These are phyloP conservation scores for Tetrapisispora namnaoensis DNA, from an alignment of 805 yeast species.

Conservation along the genomic window DNA sequence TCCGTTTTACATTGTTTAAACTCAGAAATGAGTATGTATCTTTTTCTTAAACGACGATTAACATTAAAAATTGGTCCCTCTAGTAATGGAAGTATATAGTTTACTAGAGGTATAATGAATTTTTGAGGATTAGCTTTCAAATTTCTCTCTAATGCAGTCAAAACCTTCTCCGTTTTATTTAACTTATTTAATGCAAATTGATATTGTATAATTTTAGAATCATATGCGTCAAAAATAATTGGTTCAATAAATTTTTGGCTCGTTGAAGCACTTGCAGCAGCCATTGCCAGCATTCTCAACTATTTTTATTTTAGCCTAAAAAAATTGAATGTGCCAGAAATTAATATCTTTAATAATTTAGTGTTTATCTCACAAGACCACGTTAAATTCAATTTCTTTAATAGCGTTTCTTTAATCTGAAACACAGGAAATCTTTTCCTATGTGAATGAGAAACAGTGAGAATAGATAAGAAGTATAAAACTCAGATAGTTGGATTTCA, in stretches of 20 bases:
- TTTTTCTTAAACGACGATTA: slow-evolving; percentile 31
- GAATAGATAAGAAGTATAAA: too few species aligned
- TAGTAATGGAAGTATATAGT: slow-evolving; percentile 28
- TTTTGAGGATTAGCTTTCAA: slow-evolving; percentile 16
- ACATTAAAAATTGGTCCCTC: slow-evolving; percentile 35
- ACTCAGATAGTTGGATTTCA: too few species aligned
- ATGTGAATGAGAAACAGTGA: too few species aligned
- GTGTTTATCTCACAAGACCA: too few species aligned
- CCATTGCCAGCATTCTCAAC: slow-evolving; percentile 23
- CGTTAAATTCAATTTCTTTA: too few species aligned
- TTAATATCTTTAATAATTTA: too few species aligned
- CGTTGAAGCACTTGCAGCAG: slow-evolving; percentile 30
- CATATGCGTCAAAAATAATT: slow-evolving; percentile 37
- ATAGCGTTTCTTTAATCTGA: too few species aligned
- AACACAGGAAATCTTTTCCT: too few species aligned
- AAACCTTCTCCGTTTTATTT: slow-evolving; percentile 29
- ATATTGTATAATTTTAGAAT: slow-evolving; percentile 50
- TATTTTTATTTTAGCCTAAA: background rate
- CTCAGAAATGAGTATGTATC: slow-evolving; percentile 30
- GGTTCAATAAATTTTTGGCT: slow-evolving; percentile 25
- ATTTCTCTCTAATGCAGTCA: slow-evolving; percentile 24
- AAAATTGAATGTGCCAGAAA: too few species aligned
- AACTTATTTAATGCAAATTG: slow-evolving; percentile 44
- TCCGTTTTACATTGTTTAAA: slow-evolving; percentile 19
- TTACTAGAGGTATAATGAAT: slow-evolving; percentile 28